Evolutionary conservation across 805 yeast species (phyloP), one percentile per base, ranked within the genome.

Genomic region (Saccharomyces paradoxus): DNA sequence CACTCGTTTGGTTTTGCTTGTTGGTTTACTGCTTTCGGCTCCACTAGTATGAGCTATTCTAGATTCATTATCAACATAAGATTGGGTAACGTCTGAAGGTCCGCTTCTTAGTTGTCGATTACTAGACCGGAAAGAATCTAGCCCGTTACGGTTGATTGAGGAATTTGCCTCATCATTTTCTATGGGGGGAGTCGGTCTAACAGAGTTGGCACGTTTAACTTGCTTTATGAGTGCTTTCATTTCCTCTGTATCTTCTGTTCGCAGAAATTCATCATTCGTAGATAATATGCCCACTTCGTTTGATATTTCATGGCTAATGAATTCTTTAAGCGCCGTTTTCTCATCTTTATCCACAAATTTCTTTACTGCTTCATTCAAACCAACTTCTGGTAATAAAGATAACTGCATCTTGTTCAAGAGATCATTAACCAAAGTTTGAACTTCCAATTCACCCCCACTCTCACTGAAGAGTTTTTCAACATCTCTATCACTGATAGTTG

Each of bases 261-360:
- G 73, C 17, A 61, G 32, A 29, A 67, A 58, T 69, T 72, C 64
- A 60, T 80, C 71, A 69, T 74, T 69, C 3, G 76, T 65, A 50
- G 76, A 64, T 46, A 86, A 65, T 56, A 81, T 63, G 14, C 77
- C 72, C 17, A 82, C 74, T 59, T 83, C 86, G 31, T 74, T 76
- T 9, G 70, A 72, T 48, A 84, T 71, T 60, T 86, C 89, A 27
- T 70, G 66, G 48, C 80, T 80, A 26, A 87, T 78, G 60, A 81
- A 86, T n/a, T 77, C 79, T 46, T 80, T 81, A 51, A 92, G 71
- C 0, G 91, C 82, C 37, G 75, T 72, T 63, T 85, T 87, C 66
- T 91, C 96, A 56, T 90, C 97, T 59, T 87, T 89, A 48, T 85
- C 89, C 3, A 94, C 83, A 65, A 82, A 86, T 54, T 77, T 78